These are phyloP conservation scores for Barnettozyma californica DNA, from an alignment of 805 yeast species.

Conservation along the genomic window DNA sequence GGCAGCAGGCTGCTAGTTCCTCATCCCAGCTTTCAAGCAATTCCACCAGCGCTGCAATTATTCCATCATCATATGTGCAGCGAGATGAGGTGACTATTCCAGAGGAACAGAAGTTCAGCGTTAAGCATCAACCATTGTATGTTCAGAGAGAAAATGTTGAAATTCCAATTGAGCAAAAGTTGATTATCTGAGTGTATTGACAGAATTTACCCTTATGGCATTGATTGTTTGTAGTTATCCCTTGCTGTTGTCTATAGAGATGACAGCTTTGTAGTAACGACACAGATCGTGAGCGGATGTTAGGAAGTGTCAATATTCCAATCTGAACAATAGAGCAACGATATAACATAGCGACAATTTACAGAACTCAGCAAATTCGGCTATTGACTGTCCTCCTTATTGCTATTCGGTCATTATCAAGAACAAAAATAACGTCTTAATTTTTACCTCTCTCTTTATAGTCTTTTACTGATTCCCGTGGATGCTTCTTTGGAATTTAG, in stretches of 20 bases:
- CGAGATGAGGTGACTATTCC: constrained; percentile 1
- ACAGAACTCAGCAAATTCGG: no score
- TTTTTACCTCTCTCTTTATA: no score
- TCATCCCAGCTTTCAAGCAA: constrained; percentile 6
- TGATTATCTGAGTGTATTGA: background rate
- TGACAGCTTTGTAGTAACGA: background rate
- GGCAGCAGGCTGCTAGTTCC: constrained; percentile 14
- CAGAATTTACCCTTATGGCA: background rate
- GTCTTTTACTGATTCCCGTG: no score
- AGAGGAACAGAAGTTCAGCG: constrained; percentile 2
- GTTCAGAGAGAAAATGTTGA: constrained; percentile 8
- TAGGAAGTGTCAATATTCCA: no score
- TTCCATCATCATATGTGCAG: background rate
- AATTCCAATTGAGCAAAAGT: constrained; percentile 12
- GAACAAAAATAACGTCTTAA: no score
- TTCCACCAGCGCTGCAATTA: background rate
- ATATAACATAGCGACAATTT: no score
- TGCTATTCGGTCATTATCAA: no score
- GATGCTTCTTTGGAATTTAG: no score
- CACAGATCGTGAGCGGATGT: background rate
- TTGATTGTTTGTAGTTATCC: background rate
- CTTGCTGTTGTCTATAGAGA: background rate
- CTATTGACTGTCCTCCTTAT: no score
- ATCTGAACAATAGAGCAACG: no score
- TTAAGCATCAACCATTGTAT: background rate